Evolutionary conservation across 2,329 filamentous ascomycete genomes (phyloP).

Genomic region (Aureobasidium sp.): DNA sequence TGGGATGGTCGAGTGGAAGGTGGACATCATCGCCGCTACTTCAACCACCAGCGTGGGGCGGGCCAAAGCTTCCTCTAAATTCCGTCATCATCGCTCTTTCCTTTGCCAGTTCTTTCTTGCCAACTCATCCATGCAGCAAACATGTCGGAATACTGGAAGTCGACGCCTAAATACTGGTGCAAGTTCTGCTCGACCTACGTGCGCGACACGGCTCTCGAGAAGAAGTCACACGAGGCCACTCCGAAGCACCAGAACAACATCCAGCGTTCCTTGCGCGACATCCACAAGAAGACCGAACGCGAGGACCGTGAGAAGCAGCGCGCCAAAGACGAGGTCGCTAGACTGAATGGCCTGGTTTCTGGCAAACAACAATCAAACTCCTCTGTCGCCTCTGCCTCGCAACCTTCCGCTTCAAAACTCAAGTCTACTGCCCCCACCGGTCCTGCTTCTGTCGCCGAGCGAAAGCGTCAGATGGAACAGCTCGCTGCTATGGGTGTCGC

Average conservation of each 20-base stretch:
- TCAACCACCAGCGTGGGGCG: neutral
- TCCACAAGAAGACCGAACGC: conserved; percentile 76
- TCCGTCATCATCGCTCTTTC: neutral
- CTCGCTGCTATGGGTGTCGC: conserved; percentile 79
- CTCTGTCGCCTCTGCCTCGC: conserved; percentile 20
- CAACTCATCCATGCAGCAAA: neutral
- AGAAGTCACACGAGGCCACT: conserved; percentile 38
- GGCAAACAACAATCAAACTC: conserved; percentile 27
- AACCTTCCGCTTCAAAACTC: conserved; percentile 24
- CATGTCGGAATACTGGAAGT: conserved; percentile 99
- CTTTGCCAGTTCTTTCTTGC: neutral
- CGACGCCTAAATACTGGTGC: conserved; percentile 95
- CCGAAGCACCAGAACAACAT: conserved; percentile 49
- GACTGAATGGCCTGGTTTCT: conserved; percentile 68
- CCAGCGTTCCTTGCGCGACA: conserved; percentile 79
- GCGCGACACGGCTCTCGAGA: conserved; percentile 85
- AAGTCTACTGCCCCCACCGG: conserved; percentile 21
- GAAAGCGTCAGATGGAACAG: conserved; percentile 79
- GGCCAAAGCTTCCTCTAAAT: neutral
- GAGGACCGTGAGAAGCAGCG: conserved; percentile 73
- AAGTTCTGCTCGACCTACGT: conserved; percentile 90
- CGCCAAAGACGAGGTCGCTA: conserved; percentile 75
- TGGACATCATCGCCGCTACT: neutral
- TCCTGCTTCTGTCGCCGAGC: conserved; percentile 52
- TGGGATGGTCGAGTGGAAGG: neutral